Evolutionary conservation across 1,284 basidiomycete species (phyloP).

Genomic region (Cryptococcus wingfieldii): DNA sequence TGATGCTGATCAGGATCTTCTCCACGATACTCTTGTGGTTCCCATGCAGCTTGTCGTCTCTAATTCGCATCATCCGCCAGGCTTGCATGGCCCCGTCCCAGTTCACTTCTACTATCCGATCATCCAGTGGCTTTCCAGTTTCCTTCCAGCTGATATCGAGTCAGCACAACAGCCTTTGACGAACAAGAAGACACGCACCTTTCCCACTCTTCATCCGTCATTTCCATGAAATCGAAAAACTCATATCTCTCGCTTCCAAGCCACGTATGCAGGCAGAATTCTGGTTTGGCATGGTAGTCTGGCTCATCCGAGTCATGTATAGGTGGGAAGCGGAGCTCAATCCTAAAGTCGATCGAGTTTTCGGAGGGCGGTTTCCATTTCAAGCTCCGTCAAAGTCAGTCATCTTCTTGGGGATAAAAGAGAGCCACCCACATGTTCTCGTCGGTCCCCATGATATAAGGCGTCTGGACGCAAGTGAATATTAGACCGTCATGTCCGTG

Average conservation of each 20-base stretch:
- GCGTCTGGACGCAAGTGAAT: slow-evolving; percentile 84
- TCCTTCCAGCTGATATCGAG: slow-evolving; percentile 66
- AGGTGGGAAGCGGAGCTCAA: slow-evolving; percentile 86
- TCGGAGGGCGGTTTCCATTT: slow-evolving; percentile 99
- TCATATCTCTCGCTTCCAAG: slow-evolving; percentile 67
- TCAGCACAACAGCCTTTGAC: background rate
- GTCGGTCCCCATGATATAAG: slow-evolving; percentile 87
- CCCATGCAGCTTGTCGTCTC: slow-evolving; percentile 85
- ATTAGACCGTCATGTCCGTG: slow-evolving; percentile 97
- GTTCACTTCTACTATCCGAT: slow-evolving; percentile 86
- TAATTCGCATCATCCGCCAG: slow-evolving; percentile 86
- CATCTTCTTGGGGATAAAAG: background rate
- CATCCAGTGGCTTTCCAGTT: slow-evolving; percentile 81
- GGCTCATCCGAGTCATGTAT: slow-evolving; percentile 56
- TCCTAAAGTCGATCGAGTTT: slow-evolving; percentile 96
- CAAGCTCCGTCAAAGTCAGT: slow-evolving; percentile 55
- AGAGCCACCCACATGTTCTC: slow-evolving; percentile 67
- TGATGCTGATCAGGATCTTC: slow-evolving; percentile 79
- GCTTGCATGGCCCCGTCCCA: slow-evolving; percentile 67
- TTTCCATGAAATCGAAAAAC: slow-evolving; percentile 78
- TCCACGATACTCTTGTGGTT: slow-evolving; percentile 79
- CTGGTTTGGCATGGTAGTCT: slow-evolving; percentile 78
- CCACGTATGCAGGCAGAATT: slow-evolving; percentile 78
- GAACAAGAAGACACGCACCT: slow-evolving; percentile 54
- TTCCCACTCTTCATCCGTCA: slow-evolving; percentile 92